Evolutionary conservation across 306 rosid genomes (phyloP), one percentile per base, ranked within the genome.

Genomic region (Malus domestica): DNA sequence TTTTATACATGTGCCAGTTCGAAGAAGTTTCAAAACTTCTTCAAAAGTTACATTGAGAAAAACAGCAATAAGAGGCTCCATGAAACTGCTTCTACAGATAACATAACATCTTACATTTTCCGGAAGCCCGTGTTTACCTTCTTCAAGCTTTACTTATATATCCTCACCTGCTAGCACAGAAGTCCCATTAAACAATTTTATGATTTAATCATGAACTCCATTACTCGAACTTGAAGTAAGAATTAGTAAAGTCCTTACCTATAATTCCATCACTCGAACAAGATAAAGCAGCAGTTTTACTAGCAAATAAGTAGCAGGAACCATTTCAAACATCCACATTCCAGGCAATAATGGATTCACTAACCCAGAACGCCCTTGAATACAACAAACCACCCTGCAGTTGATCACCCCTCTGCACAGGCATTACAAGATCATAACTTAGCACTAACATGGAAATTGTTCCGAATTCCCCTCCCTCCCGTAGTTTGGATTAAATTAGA

Each of bases 351-450:
- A 87, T 79, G 22, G 83, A 88, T 72, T 87, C 83, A 66, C 74
- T 82, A 13, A 92, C 90, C 96, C 99, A 95, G 79, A 79, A 85
- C 58, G 97, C 97, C 88, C 90, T 87, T 71, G 97, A 90, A 69
- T 83, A 86, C 81, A 82, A 32, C 78, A 90, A 81, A 75, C 80
- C 76, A 73, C 83, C 84, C 61, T 83, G 84, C 85, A 92, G 78
- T 42, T 59, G 74, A 6, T 49, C 55, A 49, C 55, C 55, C 20
- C 3, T 5, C 55, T 49, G 18, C 55, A 49, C 55, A 49, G 38
- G 38, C 20, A 2, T 40, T 49, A 49, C 55, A 49, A 49, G 55
- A 1, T 68, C 45, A 51, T 20, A 45, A 60, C 16, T 52, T 45
- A 22, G 49, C 42, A 71, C 8, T 8, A 44, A 38, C 42, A 33